Evolutionary conservation across 2,329 filamentous ascomycete genomes (phyloP).

Genomic region (Chaetomium olivaceum): DNA sequence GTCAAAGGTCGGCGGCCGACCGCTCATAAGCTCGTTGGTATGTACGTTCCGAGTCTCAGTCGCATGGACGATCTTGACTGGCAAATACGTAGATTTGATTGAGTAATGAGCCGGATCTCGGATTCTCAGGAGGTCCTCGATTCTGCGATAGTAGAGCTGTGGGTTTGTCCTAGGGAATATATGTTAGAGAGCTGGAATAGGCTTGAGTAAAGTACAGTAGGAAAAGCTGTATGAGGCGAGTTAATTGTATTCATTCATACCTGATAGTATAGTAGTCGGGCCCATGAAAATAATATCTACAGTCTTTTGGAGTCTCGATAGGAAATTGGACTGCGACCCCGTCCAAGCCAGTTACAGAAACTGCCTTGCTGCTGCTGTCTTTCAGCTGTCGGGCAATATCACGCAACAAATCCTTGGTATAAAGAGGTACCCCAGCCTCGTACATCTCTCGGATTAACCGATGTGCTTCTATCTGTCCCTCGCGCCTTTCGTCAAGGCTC

Average conservation of each 20-base stretch:
- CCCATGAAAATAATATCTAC: not conserved
- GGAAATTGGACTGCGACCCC: slow-evolving; percentile 5
- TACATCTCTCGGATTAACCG: slow-evolving; percentile 4
- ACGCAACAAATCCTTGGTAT: slow-evolving; percentile 13
- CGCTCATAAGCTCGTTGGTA: not conserved
- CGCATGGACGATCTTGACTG: not conserved
- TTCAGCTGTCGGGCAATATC: slow-evolving; percentile 15
- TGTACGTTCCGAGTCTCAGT: not conserved
- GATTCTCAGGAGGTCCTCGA: not conserved
- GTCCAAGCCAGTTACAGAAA: slow-evolving; percentile 12
- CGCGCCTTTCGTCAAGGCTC: not conserved
- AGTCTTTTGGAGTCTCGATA: not conserved
- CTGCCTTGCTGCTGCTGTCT: not conserved
- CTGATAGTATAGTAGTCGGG: not conserved
- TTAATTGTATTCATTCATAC: not conserved
- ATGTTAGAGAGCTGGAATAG: not conserved
- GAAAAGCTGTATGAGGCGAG: not conserved
- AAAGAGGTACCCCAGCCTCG: slow-evolving; percentile 10
- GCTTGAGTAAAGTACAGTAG: not conserved
- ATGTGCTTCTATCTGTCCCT: not conserved
- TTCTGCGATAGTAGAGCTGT: not conserved
- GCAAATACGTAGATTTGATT: not conserved
- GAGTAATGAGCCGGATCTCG: not conserved
- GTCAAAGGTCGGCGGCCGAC: not conserved
- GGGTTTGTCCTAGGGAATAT: not conserved